Percentiles rank a stretch among this genome's conserved stretches.
These are phyloP conservation scores for Monilinia fructigena DNA, from an alignment of 2,329 filamentous ascomycete species.

Conservation along the genomic window DNA sequence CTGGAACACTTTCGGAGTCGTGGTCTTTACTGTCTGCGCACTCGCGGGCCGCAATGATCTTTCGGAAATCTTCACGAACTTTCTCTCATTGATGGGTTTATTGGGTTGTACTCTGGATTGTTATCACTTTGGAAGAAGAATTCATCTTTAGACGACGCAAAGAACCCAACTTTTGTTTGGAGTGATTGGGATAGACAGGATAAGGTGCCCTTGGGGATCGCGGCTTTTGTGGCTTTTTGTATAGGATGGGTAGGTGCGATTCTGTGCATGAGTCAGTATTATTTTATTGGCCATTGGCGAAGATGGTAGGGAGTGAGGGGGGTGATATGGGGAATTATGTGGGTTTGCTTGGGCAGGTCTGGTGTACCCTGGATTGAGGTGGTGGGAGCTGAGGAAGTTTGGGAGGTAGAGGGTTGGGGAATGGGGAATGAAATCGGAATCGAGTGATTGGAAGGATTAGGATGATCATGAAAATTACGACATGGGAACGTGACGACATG, in stretches of 20 bases:
- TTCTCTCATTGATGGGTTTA: slow-evolving; percentile 68
- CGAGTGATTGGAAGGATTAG: too few species aligned
- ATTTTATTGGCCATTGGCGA: slow-evolving; percentile 61
- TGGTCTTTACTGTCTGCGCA: slow-evolving; percentile 64
- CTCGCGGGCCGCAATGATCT: slow-evolving; percentile 61
- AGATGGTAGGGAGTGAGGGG: slow-evolving; percentile 49
- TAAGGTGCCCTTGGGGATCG: slow-evolving; percentile 61
- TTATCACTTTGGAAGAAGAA: slow-evolving; percentile 61
- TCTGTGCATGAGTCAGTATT: slow-evolving; percentile 67
- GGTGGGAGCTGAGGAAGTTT: slow-evolving; percentile 39
- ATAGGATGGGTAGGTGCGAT: slow-evolving; percentile 65
- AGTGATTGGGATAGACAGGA: slow-evolving; percentile 56
- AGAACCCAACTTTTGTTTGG: slow-evolving; percentile 54
- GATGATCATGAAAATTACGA: too few species aligned
- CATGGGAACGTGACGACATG: too few species aligned
- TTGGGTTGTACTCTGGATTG: slow-evolving; percentile 65
- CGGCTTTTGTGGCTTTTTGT: slow-evolving; percentile 60
- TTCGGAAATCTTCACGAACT: slow-evolving; percentile 65
- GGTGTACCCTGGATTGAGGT: slow-evolving; percentile 49
- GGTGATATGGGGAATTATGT: slow-evolving; percentile 44
- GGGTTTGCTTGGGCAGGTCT: slow-evolving; percentile 57
- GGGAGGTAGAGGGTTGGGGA: slow-evolving; percentile 31
- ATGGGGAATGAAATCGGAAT: not conserved
- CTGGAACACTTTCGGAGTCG: slow-evolving; percentile 61
- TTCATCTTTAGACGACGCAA: slow-evolving; percentile 55